Conservation (phyloP, 345 rosid species). For the Durio zibethinus region DNA sequence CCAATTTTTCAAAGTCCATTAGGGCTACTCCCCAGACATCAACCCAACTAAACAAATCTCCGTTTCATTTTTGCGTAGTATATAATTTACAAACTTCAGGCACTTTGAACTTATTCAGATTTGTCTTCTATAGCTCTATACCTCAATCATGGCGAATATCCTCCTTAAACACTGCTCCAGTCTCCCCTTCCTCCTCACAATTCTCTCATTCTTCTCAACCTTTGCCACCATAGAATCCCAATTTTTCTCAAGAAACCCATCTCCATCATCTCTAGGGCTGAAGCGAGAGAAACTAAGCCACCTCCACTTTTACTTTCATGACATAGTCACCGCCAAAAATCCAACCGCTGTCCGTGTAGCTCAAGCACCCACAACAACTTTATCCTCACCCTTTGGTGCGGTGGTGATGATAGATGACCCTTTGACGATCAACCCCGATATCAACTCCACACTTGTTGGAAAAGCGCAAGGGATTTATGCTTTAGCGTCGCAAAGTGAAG, state of each 20-base stretch:
- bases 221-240: too few species aligned
- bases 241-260: background rate
- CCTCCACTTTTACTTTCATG: constrained; percentile 12
- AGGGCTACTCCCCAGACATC: too few species aligned
- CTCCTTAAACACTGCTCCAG: background rate
- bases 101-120: too few species aligned
- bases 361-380: background rate
- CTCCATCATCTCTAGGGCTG: background rate
- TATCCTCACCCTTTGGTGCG: background rate
- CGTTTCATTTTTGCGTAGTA: too few species aligned
- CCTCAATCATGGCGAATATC: constrained; percentile 7
- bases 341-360: background rate
- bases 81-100: too few species aligned
- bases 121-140: too few species aligned
- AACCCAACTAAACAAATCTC: background rate
- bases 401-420: constrained; percentile 1
- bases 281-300: constrained; percentile 5
- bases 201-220: background rate
- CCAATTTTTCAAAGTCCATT: background rate
- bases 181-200: background rate
- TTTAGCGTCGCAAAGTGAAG: background rate
- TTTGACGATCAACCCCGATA: background rate
- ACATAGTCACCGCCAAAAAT: background rate
- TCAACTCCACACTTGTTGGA: background rate
- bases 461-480: background rate